Evolutionary conservation across 78 protist genomes (phyloP), one percentile per base, ranked within the genome.

Genomic region (Pelomyxa schiedti): DNA sequence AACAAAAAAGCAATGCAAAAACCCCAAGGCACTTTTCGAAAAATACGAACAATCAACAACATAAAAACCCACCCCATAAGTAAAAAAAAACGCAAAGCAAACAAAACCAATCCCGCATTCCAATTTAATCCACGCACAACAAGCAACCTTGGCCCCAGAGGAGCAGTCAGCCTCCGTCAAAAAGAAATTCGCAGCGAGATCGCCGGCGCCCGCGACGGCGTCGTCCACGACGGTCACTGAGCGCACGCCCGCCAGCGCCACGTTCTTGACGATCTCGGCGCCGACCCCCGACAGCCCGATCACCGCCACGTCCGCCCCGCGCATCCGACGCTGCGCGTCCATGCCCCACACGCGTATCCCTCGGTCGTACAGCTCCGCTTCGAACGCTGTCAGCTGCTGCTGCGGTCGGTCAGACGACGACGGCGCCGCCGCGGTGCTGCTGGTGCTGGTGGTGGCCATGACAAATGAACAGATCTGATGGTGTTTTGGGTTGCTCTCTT

Each of bases 171-270:
- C n/a, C n/a, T n/a, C n/a, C 32, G 36, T 71, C 26, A 78, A 42
- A 47, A 77, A 77, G 43, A 87, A 71, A 67, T 86, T 53, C 1
- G 88, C 9, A 32, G 72, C 28, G 28, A 92, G 77, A 63, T 94
- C 95, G 16, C 28, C 28, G 24, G 39, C 0, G 0, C 73, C 35
- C 37, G 72, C 82, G 0, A 52, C 52, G 39, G 2, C 43, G 16
- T 37, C 22, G 81, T 95, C 98, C 5, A 82, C 78, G 8, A 97
- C 37, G 16, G 90, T 74, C 42, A 97, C 92, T 6, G 74, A 29
- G 32, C 83, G 80, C 8, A 97, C 92, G 39, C 98, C 98, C 0
- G 95, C 92, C 39, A 97, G 84, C 0, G 92, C 87, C 7, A 94
- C 53, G 82, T 97, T 95, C 84, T 97, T 97, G 38, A 88, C 88